These are phyloP conservation scores for Xylariales sp. DNA, from an alignment of 2,329 filamentous ascomycete genomes.

Conservation along the genomic window DNA sequence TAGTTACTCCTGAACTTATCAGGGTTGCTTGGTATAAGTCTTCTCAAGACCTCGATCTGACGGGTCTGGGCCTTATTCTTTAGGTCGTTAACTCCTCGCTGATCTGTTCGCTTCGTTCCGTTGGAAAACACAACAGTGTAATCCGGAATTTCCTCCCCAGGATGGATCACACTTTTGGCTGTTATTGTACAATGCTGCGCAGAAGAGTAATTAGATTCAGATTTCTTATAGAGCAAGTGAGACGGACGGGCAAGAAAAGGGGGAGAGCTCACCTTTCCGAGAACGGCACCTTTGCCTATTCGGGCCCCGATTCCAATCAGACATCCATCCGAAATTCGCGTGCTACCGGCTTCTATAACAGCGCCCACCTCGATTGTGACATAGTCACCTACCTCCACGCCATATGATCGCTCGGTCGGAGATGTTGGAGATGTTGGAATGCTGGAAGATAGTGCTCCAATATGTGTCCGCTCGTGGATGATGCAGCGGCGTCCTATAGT, in stretches of 20 bases:
- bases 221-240: not conserved
- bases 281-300: constrained; percentile 54
- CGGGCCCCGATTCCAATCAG: constrained; percentile 55
- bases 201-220: not conserved
- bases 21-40: constrained; percentile 62
- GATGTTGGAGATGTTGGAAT: no score
- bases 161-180: constrained; percentile 53
- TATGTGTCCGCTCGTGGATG: constrained; percentile 63
- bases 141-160: constrained; percentile 57
- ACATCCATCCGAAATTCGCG: constrained; percentile 56
- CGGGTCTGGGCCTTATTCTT: constrained; percentile 60
- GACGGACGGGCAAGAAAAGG: no score
- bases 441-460: constrained; percentile 43
- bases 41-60: constrained; percentile 63
- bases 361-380: constrained; percentile 58
- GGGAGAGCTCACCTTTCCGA: constrained; percentile 52
- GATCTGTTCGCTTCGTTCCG: constrained; percentile 54
- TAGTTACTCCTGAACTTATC: constrained; percentile 39
- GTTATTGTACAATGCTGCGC: constrained; percentile 66
- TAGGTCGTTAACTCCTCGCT: constrained; percentile 56
- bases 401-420: constrained; percentile 32
- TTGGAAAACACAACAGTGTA: constrained; percentile 67
- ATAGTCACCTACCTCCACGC: constrained; percentile 56
- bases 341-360: constrained; percentile 58
- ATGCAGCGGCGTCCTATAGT: constrained; percentile 78